Base-by-base conservation (phyloP, 2,329 filamentous ascomycete species). In the Aquanectria penicillioides region DNA sequence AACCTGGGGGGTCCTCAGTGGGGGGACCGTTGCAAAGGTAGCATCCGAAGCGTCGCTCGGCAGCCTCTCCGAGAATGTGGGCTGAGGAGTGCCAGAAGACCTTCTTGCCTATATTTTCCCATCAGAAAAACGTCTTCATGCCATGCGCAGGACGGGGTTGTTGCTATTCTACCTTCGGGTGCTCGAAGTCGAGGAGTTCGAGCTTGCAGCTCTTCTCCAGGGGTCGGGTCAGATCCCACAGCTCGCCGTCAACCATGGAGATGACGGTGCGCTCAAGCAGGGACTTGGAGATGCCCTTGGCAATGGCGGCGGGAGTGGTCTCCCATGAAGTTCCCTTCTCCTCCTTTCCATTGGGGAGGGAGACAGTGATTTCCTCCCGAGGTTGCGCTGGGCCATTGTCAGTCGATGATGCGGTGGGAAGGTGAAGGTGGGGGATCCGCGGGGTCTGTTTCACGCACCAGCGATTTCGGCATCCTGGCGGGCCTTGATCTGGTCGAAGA, bases 11-110 rank as follows among this genome's bases (percentile, higher is more conserved):
- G 76, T 94, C 90, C 50, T 93, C 88, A 38, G 94, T 93, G 9
- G 93, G 95, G 28, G 95, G 95, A 20, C 95, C 95, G 74, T 97
- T 96, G 76, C 93, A 97, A 40, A 97, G 86, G 69, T 92, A 89
- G 79, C 94, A 97, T 59, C 93, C 92, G 73, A 93, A 99, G 70
- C 93, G 86, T 72, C 91, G 86, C 79, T 99, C 95, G 46, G 90
- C 91, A 59, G 94, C 94, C 78, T 98, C 95, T 68, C 95, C 95
- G n/a, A 99, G 86, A 65, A 97, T 89, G 76, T 99, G 95, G 38
- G 95, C 95, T 70, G 90, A 94, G 17, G 93, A 97, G 78, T 98
- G 95, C 94, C 94, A 99, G 81, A 97, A 99, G 55, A 98, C 94
- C 75, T 92, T 92, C 80, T 95, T 94, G 71, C 93, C 94, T 78